phyloP scores from a whole-genome alignment of 768 basidiomycete species.

The Termitomyces sp. region DNA sequence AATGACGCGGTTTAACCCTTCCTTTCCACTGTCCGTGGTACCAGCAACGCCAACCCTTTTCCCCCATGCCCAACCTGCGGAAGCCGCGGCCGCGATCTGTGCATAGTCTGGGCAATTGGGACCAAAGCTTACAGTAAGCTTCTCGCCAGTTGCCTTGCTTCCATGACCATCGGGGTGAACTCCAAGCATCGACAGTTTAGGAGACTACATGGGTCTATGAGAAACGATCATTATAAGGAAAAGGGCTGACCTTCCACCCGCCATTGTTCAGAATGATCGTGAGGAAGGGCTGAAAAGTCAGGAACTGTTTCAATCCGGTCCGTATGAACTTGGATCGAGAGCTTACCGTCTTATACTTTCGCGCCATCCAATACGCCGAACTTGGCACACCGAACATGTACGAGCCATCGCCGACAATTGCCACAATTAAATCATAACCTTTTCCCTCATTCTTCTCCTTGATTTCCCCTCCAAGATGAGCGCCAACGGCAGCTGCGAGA shows the following conservation, averaged over 20 bases:
- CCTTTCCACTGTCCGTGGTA: slow-evolving; percentile 17
- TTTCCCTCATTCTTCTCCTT: slow-evolving; percentile 16
- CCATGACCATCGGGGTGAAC: slow-evolving; percentile 59
- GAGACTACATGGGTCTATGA: slow-evolving; percentile 34
- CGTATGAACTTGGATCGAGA: not conserved
- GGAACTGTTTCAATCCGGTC: not conserved
- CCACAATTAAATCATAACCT: slow-evolving; percentile 47
- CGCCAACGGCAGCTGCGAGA: slow-evolving; percentile 60
- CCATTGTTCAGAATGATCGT: slow-evolving; percentile 71
- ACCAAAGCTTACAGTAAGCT: slow-evolving; percentile 60
- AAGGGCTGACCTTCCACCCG: slow-evolving; percentile 49
- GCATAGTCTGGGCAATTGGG: slow-evolving; percentile 56
- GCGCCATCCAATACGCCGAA: slow-evolving; percentile 69
- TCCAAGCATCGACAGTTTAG: slow-evolving; percentile 57
- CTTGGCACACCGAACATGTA: slow-evolving; percentile 64
- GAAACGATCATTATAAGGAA: not conserved
- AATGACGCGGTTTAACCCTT: slow-evolving; percentile 26
- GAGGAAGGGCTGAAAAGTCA: slow-evolving; percentile 49
- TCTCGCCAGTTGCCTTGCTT: slow-evolving; percentile 33
- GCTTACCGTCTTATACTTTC: slow-evolving; percentile 58
- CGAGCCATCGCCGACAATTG: slow-evolving; percentile 65
- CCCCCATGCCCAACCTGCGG: slow-evolving; percentile 63
- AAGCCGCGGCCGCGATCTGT: slow-evolving; percentile 61
- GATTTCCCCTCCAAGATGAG: slow-evolving; percentile 36
- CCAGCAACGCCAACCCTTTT: slow-evolving; percentile 26